Conservation (phyloP, 306 rosid species). For the Lathyrus sativus region DNA sequence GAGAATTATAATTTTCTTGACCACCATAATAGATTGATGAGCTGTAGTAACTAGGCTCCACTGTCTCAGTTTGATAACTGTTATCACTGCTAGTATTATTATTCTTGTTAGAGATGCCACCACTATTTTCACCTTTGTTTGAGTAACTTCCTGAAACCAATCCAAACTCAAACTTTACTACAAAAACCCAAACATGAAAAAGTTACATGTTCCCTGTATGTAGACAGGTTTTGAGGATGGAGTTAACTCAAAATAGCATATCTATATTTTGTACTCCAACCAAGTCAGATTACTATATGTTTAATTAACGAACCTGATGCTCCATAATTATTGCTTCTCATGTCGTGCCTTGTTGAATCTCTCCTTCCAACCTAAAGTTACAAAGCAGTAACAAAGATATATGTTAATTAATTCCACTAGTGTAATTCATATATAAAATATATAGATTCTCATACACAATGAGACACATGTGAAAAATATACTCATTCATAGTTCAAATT, state of each 20-base stretch:
- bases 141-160: slow-evolving; percentile 41
- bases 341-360: slow-evolving; percentile 42
- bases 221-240: slow-evolving; percentile 40
- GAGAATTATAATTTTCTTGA: slow-evolving; percentile 79
- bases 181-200: slow-evolving; percentile 40
- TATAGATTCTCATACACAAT: no score
- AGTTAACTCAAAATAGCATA: neutral
- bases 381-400: neutral
- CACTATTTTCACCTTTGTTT: slow-evolving; percentile 49
- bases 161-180: slow-evolving; percentile 43
- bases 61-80: slow-evolving; percentile 56
- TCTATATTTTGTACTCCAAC: slow-evolving; percentile 25
- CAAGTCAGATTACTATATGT: slow-evolving; percentile 28
- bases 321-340: slow-evolving; percentile 41
- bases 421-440: no score
- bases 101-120: slow-evolving; percentile 44
- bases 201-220: slow-evolving; percentile 26
- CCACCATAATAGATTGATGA: slow-evolving; percentile 94
- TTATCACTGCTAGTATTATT: slow-evolving; percentile 12
- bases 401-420: no score
- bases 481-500: no score
- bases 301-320: slow-evolving; percentile 45
- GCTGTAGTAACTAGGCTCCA: slow-evolving; percentile 72
- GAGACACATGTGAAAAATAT: no score
- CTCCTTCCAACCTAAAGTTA: slow-evolving; percentile 45